Evolutionary conservation across 140 eudicot genomes (phyloP).

Genomic region (Oenanthe javanica): DNA sequence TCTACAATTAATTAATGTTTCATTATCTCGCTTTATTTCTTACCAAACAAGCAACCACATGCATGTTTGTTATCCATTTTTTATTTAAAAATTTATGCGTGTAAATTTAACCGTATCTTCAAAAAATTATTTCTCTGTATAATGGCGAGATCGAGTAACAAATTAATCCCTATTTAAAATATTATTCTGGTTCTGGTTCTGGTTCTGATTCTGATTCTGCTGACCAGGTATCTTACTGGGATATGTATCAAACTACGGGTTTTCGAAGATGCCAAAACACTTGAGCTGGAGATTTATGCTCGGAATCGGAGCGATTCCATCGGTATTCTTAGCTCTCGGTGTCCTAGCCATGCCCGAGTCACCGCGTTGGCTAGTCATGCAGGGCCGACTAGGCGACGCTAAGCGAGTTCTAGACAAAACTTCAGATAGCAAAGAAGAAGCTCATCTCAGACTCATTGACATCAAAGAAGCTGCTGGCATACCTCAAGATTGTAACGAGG

Average conservation of each 20-base stretch:
- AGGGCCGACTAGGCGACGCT: slow-evolving; percentile 60
- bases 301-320: slow-evolving; percentile 55
- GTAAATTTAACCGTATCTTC: no score
- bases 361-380: slow-evolving; percentile 67
- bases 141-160: no score
- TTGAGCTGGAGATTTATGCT: slow-evolving; percentile 64
- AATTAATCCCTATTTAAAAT: no score
- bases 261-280: slow-evolving; percentile 33
- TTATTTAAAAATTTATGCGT: no score
- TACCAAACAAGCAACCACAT: background rate
- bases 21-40: no score
- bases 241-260: slow-evolving; percentile 49
- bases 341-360: slow-evolving; percentile 72
- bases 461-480: slow-evolving; percentile 68
- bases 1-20: background rate
- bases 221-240: slow-evolving; percentile 46
- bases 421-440: slow-evolving; percentile 42
- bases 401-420: slow-evolving; percentile 46
- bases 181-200: no score
- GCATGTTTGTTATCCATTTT: background rate
- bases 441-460: slow-evolving; percentile 37
- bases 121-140: no score
- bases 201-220: no score
- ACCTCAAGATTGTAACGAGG: slow-evolving; percentile 46
- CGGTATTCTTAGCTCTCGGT: slow-evolving; percentile 40